Evolutionary conservation across 2,329 filamentous ascomycete species (phyloP), one percentile per base, ranked within the genome.

Genomic region (Fusarium pseudoanthophilum): DNA sequence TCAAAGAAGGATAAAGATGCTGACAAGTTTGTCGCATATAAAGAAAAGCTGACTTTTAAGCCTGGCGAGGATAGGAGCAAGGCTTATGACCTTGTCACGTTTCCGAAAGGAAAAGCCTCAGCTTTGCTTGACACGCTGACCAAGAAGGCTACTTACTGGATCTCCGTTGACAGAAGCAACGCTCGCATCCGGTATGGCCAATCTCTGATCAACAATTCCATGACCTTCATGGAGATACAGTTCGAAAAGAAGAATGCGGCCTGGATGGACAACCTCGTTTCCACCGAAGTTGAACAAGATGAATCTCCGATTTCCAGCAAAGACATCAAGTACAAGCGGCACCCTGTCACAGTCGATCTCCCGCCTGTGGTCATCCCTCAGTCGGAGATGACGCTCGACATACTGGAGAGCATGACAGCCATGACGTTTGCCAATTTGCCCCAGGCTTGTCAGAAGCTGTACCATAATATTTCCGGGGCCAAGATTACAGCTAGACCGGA

Each of bases 171-270:
- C 11, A 42, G 37, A 11, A 56, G 52, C 15, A 56, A 56, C 4
- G 52, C 52, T 4, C 52, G 52, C 2, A 56, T 56, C 1, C 52
- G 52, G 5, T 56, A 56, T 4, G 52, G 52, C 8, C 52, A 56
- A 2, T n/a, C 21, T 11, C 20, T 43, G 3, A 1, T 56, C 0
- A 56, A 56, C 4, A 56, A 56, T 11, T 56, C 52, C 6, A 56
- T 56, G 52, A 56, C 52, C 6, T 56, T 56, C 9, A 56, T 56
- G 52, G 52, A 56, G 16, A 56, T 56, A 5, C 52, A 55, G 8
- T 55, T 55, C 11, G 9, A 37, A 16, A 37, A 37, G 5, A 16
- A 37, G 36, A 4, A 32, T 26, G 26, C 26, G 26, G 26, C 26
- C 4, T 56, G 52, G 52, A 56, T 56, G 52, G 37, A 56, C 14